Percentiles rank a stretch among this genome's conserved stretches.
These are phyloP conservation scores for Cucurbita moschata DNA, from an alignment of 306 rosid species.

Conservation along the genomic window DNA sequence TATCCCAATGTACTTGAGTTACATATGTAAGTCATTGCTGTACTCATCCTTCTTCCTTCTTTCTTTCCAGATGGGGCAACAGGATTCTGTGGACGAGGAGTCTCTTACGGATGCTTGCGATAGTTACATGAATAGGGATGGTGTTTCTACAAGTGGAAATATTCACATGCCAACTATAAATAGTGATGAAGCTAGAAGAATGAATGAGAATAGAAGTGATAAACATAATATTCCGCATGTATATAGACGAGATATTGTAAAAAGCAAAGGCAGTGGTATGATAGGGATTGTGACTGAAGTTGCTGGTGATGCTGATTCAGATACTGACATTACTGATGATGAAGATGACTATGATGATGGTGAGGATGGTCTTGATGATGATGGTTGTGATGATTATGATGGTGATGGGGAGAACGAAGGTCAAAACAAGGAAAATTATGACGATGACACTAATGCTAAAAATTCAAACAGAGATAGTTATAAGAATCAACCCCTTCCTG, in stretches of 20 bases:
- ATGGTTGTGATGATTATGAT: slow-evolving; percentile 19
- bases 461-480: slow-evolving; percentile 15
- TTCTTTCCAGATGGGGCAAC: slow-evolving; percentile 50
- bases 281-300: slow-evolving; percentile 87
- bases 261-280: slow-evolving; percentile 31
- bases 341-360: slow-evolving; percentile 43
- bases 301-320: slow-evolving; percentile 81
- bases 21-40: neutral
- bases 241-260: slow-evolving; percentile 80
- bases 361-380: slow-evolving; percentile 19
- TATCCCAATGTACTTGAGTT: neutral
- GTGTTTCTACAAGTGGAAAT: slow-evolving; percentile 10
- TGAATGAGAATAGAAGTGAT: slow-evolving; percentile 15
- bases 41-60: slow-evolving; percentile 2
- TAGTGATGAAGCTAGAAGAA: slow-evolving; percentile 32
- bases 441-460: slow-evolving; percentile 18
- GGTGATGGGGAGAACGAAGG: slow-evolving; percentile 32
- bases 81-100: slow-evolving; percentile 14
- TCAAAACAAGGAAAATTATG: slow-evolving; percentile 24
- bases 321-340: slow-evolving; percentile 52
- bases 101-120: slow-evolving; percentile 9
- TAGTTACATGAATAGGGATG: slow-evolving; percentile 14
- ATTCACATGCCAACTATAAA: slow-evolving; percentile 19
- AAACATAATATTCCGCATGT: slow-evolving; percentile 24
- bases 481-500: slow-evolving; percentile 49